A percentile compares a stretch with the other conserved stretches of the same genome.
phyloP scores from a whole-genome alignment of 495 filamentous ascomycete species.

The Podospora pseudoanserina region DNA sequence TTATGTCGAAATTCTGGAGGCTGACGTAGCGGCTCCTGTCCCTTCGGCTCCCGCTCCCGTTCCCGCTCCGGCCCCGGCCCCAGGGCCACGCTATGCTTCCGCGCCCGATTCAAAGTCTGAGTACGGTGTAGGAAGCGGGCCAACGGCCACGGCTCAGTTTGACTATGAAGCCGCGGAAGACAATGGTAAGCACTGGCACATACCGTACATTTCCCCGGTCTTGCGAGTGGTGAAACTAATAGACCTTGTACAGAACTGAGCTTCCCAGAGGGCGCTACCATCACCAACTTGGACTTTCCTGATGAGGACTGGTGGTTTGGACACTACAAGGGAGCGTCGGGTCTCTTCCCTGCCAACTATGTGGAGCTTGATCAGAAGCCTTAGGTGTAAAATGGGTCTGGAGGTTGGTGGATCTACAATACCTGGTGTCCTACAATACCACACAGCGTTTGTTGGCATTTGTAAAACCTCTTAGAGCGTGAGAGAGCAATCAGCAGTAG shows the following conservation, averaged over 20 bases:
- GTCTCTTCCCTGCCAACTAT: conserved; percentile 91
- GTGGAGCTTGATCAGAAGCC: conserved; percentile 61
- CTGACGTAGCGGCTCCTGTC: conserved; percentile 33
- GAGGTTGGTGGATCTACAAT: background rate
- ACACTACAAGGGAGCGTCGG: conserved; percentile 69
- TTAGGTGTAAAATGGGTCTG: background rate
- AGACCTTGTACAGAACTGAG: conserved; percentile 57
- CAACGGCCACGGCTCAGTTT: conserved; percentile 79
- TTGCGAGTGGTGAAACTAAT: conserved; percentile 19
- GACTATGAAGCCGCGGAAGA: conserved; percentile 98
- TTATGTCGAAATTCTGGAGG: conserved; percentile 84
- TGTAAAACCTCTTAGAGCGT: background rate
- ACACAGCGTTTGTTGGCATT: background rate
- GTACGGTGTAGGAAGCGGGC: conserved; percentile 40
- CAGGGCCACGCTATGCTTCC: conserved; percentile 24
- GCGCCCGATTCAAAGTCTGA: conserved; percentile 26
- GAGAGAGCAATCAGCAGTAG: background rate
- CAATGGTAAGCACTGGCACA: conserved; percentile 55
- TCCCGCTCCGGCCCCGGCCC: conserved; percentile 28
- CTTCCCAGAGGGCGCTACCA: conserved; percentile 84
- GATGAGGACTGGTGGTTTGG: conserved; percentile 99
- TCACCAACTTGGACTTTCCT: conserved; percentile 76
- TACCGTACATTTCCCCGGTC: background rate
- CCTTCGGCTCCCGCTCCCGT: conserved; percentile 31
- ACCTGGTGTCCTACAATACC: background rate